Evolutionary conservation across 164 flowering plant species (phyloP).

Genomic region (Umbilicus rupestris): DNA sequence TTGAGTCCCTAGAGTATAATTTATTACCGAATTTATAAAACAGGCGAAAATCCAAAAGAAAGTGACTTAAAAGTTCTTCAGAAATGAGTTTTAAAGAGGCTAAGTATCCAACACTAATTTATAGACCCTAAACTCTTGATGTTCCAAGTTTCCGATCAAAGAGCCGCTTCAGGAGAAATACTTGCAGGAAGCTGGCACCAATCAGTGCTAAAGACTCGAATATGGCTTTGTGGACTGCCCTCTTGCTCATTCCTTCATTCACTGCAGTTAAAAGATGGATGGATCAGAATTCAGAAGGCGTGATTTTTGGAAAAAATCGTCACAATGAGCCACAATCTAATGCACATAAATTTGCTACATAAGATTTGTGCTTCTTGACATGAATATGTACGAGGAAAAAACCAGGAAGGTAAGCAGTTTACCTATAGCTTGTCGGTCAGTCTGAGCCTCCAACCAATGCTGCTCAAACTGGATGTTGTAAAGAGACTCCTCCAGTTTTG

Average conservation of each 20-base stretch:
- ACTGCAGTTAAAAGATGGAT: slow-evolving; percentile 35
- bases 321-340: neutral
- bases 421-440: slow-evolving; percentile 88
- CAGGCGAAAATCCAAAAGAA: neutral
- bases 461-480: slow-evolving; percentile 93
- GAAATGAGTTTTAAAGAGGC: neutral
- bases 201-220: slow-evolving; percentile 73
- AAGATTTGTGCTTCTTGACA: neutral
- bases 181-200: slow-evolving; percentile 78
- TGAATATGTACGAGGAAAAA: neutral
- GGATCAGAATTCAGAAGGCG: neutral
- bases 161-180: slow-evolving; percentile 73
- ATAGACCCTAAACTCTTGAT: slow-evolving; percentile 45
- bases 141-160: slow-evolving; percentile 77
- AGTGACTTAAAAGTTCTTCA: neutral
- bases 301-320: neutral
- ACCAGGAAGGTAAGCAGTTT: slow-evolving; percentile 1
- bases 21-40: neutral
- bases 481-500: slow-evolving; percentile 79
- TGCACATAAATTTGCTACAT: neutral
- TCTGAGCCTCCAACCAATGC: slow-evolving; percentile 96
- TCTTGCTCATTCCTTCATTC: slow-evolving; percentile 77
- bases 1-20: neutral
- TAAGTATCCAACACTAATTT: neutral
- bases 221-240: slow-evolving; percentile 79